Conservation (phyloP, 768 basidiomycete genomes). For the Termitomyces bulborhizus region DNA sequence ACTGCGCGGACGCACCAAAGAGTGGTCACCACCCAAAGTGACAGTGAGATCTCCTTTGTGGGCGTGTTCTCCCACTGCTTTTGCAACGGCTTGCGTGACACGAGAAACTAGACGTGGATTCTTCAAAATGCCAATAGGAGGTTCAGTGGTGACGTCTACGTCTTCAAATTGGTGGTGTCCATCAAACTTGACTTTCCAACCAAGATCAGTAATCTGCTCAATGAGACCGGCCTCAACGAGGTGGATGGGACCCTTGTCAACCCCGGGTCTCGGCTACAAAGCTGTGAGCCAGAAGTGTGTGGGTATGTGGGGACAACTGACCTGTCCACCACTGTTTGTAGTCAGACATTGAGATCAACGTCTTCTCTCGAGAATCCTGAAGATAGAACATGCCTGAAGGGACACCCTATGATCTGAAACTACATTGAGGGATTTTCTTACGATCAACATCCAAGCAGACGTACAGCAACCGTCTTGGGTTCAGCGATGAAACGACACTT, state of each 20-base stretch:
- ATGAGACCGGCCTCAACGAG: conserved; percentile 85
- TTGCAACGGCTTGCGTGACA: conserved; percentile 76
- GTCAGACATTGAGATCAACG: neutral
- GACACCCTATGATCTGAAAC: conserved; percentile 84
- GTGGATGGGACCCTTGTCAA: conserved; percentile 84
- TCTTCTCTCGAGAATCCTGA: conserved; percentile 6
- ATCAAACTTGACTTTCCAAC: conserved; percentile 87
- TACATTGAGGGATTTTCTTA: conserved; percentile 7
- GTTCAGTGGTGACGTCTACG: conserved; percentile 55
- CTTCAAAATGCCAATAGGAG: conserved; percentile 85
- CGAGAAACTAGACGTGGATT: conserved; percentile 84
- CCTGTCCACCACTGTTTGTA: conserved; percentile 57
- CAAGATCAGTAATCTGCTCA: conserved; percentile 67
- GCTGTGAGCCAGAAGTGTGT: conserved; percentile 6
- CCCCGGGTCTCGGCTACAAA: conserved; percentile 66
- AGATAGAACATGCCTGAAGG: conserved; percentile 70
- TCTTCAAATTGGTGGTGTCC: conserved; percentile 88
- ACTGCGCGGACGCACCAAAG: conserved; percentile 50
- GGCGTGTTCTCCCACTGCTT: conserved; percentile 67
- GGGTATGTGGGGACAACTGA: conserved; percentile 18
- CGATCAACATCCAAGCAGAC: conserved; percentile 22
- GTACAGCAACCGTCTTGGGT: conserved; percentile 75
- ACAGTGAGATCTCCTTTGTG: conserved; percentile 78
- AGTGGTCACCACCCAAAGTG: conserved; percentile 95
- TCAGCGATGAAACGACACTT: conserved; percentile 47